Evolutionary conservation across 352 stramenopile species (phyloP), one percentile per base, ranked within the genome.

Genomic region (Detonula confervacea): DNA sequence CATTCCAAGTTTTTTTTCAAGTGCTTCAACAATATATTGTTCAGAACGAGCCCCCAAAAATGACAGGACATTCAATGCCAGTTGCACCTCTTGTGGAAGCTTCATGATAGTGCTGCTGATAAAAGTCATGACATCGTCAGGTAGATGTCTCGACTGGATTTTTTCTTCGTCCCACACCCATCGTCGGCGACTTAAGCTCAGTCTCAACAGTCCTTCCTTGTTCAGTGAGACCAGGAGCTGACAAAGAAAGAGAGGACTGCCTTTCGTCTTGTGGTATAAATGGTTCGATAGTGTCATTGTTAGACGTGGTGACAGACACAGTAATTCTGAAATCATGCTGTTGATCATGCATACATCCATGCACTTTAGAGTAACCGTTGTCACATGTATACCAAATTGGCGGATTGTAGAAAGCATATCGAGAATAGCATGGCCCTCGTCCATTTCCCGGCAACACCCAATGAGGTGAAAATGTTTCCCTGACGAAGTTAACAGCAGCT

Each of bases 231-330:
- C 39, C 33, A 81, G 61, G 6, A 76, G 30, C 33, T 76, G 63
- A 51, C 24, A 66, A n/a, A 81, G 62, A 27, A 66, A 77, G 20
- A 81, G 30, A 3, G 63, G 57, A 52, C 80, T 86, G n/a, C 79
- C 79, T 51, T 66, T 65, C 14, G 79, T 75, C 46, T 87, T 87
- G 22, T 62, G 59, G 47, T 71, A 49, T 3, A 80, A 8, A 30
- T 74, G 71, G 7, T 39, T 18, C 5, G 79, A 61, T 14, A 87
- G 54, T 18, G 79, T 44, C 12, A 63, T 25, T 7, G 67, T 73
- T 7, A 87, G 35, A 6, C 73, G 79, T 39, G 73, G 79, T 29
- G 68, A 72, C 22, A 87, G 42, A 39, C 59, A 69, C 49, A 87
- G 22, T 11, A 77, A 25, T 9, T 87, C 74, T 16, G 79, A 80